A percentile compares a stretch with the other conserved stretches of the same genome.
Evolutionary conservation across 2,329 filamentous ascomycete genomes (phyloP).

Genomic region (Dryadomyces quercivorus): DNA sequence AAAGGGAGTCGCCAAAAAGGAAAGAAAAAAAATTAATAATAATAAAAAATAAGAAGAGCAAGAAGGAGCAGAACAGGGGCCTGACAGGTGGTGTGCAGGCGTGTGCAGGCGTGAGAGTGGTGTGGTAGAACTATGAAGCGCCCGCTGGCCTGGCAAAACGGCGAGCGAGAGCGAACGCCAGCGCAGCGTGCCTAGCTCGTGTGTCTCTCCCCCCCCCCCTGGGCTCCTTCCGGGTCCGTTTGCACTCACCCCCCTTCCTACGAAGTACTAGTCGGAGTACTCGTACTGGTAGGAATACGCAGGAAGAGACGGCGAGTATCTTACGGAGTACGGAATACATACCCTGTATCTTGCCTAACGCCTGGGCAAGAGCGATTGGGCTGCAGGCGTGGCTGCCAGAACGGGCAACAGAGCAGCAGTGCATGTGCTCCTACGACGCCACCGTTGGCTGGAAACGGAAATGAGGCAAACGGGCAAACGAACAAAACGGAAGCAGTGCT

Average conservation of each 20-base stretch:
- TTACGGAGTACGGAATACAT: no score
- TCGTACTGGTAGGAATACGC: no score
- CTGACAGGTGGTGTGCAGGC: constrained; percentile 4
- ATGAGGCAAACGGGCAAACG: no score
- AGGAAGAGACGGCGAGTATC: no score
- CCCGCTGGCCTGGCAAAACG: neutral
- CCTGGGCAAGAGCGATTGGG: no score
- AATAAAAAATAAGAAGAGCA: neutral
- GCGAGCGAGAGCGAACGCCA: neutral
- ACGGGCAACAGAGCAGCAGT: no score
- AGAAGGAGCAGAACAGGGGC: neutral
- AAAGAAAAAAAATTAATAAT: neutral
- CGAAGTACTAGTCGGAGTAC: neutral
- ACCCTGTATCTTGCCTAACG: no score
- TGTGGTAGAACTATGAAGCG: neutral
- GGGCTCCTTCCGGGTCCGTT: neutral
- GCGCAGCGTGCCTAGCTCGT: neutral
- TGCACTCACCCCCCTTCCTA: neutral
- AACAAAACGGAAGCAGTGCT: no score
- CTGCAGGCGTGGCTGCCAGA: no score
- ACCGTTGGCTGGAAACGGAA: no score
- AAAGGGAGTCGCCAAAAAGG: constrained; percentile 2
- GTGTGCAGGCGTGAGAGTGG: constrained; percentile 3
- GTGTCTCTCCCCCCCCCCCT: neutral
- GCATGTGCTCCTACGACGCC: no score